A percentile compares a stretch with the other conserved stretches of the same genome.
These are phyloP conservation scores for Aureobasidium sp. DNA, from an alignment of 2,329 filamentous ascomycete genomes.

Conservation along the genomic window DNA sequence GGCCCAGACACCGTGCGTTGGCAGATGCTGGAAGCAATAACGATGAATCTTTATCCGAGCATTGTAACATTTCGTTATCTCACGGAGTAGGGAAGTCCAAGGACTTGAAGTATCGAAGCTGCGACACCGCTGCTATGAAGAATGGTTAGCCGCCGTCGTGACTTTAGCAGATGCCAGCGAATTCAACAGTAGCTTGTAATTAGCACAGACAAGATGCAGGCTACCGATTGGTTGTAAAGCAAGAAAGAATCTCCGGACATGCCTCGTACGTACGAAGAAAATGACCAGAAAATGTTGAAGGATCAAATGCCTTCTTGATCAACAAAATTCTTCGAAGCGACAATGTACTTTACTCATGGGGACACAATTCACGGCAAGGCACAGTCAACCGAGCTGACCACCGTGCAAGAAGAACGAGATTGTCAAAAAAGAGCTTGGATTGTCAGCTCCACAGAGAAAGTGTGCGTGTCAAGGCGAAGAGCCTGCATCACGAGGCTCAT, in stretches of 20 bases:
- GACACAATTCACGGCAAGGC: not conserved
- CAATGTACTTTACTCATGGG: not conserved
- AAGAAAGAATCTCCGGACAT: not conserved
- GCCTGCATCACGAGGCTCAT: conserved; percentile 15
- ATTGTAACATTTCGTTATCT: conserved; percentile 18
- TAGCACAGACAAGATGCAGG: conserved; percentile 10
- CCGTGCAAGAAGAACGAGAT: not conserved
- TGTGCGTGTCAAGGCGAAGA: conserved; percentile 11
- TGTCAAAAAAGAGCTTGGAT: not conserved
- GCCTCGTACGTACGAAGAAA: not conserved
- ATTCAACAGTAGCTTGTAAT: conserved; percentile 19
- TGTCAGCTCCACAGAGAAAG: not conserved
- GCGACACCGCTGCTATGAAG: conserved; percentile 28
- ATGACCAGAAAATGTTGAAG: not conserved
- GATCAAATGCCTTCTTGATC: conserved; percentile 8
- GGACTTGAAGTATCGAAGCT: conserved; percentile 21
- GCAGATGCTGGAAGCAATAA: not conserved
- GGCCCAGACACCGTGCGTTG: conserved; percentile 20
- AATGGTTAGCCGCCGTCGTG: conserved; percentile 26
- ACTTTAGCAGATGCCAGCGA: conserved; percentile 30
- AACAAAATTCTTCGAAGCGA: not conserved
- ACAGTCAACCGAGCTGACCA: conserved; percentile 9
- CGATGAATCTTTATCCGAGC: conserved; percentile 21
- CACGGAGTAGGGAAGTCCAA: conserved; percentile 21
- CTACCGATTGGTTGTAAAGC: conserved; percentile 9